Base-by-base conservation (phyloP, 305 asterid genomes). In the Fraxinus latifolia region DNA sequence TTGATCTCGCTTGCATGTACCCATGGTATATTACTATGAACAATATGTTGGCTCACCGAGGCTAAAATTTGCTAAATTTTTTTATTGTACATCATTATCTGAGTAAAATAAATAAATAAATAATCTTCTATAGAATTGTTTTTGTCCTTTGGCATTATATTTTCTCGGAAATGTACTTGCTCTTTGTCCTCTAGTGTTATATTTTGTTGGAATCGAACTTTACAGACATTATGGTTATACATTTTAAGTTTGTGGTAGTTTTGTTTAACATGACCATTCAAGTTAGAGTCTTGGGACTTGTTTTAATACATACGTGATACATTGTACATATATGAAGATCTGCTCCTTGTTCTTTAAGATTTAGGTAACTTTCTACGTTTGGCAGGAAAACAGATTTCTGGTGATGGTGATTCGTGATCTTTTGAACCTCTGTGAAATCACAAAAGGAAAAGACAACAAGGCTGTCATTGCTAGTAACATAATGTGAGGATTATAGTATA, bases 381-480 rank as follows among this genome's bases (percentile, higher is more conserved):
- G 87, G 80, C 97, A 96, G 99, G 99, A 96, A 82, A 96, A 96
- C 88, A 88, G 98, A 83, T 96, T 96, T 82, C 92, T 96, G 55
- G 99, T 96, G 86, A 93, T 96, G 99, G 99, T 96, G 84, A 96
- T 96, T 82, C 97, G 98, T 23, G 99, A 96, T 91, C 83, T 96
- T 80, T 88, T 96, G 83, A 96, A 95, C 88, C 98, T 96, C 36
- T 96, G 99, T 84, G 99, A 96, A 85, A 90, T 95, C 81, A 96
- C 99, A 42, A 96, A 89, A 87, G 99, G 99, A 53, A 96, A 96
- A 88, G 99, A 96, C 91, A 96, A 96, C 86, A 96, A 96, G 86
- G 99, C 99, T 23, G 98, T 96, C 79, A 96, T 96, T 90, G 99
- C 99, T 23, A 96, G 99, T 85, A 96, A 96, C 83, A 96, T 96